phyloP scores from a whole-genome alignment of 192 early-diverging fungal genomes.

The Kickxella alabastrina region DNA sequence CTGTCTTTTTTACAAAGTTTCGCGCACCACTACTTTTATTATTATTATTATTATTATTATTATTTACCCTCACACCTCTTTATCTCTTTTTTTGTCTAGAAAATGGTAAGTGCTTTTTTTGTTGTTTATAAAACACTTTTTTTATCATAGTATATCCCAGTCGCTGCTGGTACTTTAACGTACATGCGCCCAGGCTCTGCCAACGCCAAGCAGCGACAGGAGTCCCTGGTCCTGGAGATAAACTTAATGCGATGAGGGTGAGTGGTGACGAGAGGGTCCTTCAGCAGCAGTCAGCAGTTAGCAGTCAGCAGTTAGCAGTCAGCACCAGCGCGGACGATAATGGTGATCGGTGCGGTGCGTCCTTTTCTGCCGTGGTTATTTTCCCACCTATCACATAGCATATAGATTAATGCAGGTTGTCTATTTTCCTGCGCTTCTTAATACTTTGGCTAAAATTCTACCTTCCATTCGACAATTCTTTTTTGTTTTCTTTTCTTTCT shows the following conservation, averaged over 20 bases:
- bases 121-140: not conserved
- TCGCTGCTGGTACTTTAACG: too few relatives aligned
- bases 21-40: not conserved
- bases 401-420: not conserved
- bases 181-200: too few relatives aligned
- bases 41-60: not conserved
- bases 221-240: too few relatives aligned
- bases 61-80: not conserved
- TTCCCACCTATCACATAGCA: not conserved
- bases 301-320: too few relatives aligned
- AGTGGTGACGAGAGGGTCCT: too few relatives aligned
- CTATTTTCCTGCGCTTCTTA: not conserved
- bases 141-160: not conserved
- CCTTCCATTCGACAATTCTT: constrained; percentile 1
- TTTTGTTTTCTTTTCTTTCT: constrained; percentile 5
- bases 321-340: too few relatives aligned
- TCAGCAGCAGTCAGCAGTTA: too few relatives aligned
- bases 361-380: too few relatives aligned
- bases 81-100: not conserved
- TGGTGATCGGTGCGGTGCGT: constrained; percentile 5
- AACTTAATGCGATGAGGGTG: too few relatives aligned
- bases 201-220: too few relatives aligned
- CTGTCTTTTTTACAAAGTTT: not conserved
- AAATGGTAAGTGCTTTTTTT: constrained; percentile 1
- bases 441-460: too few relatives aligned